phyloP scores from a whole-genome alignment of 176 grass and related monocot genomes.

The Thalia dealbata region DNA sequence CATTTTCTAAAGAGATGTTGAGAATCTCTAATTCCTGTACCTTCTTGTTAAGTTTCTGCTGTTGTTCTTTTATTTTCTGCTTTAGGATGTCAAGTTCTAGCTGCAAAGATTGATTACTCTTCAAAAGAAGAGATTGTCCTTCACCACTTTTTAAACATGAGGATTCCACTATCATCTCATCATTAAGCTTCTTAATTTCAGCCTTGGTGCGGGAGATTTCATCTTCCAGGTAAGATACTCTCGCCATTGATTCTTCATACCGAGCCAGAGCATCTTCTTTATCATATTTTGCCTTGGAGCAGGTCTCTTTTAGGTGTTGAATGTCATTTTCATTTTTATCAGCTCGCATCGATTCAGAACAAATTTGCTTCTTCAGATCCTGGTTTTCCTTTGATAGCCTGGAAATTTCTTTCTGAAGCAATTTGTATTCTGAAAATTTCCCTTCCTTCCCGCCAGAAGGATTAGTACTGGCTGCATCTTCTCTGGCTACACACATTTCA shows the following conservation, averaged over 20 bases:
- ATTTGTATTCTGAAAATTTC: conserved; percentile 37
- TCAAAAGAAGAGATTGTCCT: conserved; percentile 40
- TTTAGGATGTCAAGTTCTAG: conserved; percentile 65
- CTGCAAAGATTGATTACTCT: conserved; percentile 51
- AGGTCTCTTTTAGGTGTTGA: conserved; percentile 37
- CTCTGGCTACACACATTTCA: neutral
- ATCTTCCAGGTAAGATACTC: conserved; percentile 47
- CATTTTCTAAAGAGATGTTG: conserved; percentile 66
- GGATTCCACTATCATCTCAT: conserved; percentile 57
- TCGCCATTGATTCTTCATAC: conserved; percentile 48
- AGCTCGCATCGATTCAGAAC: conserved; percentile 38
- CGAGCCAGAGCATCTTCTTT: conserved; percentile 51
- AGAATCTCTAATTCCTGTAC: conserved; percentile 64
- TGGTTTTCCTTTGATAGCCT: conserved; percentile 73
- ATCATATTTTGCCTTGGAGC: conserved; percentile 50
- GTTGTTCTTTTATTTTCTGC: conserved; percentile 20
- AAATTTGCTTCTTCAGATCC: conserved; percentile 64
- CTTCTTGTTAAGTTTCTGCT: conserved; percentile 37
- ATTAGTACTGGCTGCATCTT: neutral
- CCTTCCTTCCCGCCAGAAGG: neutral
- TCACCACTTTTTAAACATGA: conserved; percentile 45
- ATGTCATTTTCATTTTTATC: conserved; percentile 42
- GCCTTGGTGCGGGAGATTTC: conserved; percentile 65
- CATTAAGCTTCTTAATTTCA: conserved; percentile 68
- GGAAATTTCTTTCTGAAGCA: conserved; percentile 74